These are phyloP conservation scores for Botrytis deweyae DNA, from an alignment of 2,329 filamentous ascomycete genomes.

Conservation along the genomic window DNA sequence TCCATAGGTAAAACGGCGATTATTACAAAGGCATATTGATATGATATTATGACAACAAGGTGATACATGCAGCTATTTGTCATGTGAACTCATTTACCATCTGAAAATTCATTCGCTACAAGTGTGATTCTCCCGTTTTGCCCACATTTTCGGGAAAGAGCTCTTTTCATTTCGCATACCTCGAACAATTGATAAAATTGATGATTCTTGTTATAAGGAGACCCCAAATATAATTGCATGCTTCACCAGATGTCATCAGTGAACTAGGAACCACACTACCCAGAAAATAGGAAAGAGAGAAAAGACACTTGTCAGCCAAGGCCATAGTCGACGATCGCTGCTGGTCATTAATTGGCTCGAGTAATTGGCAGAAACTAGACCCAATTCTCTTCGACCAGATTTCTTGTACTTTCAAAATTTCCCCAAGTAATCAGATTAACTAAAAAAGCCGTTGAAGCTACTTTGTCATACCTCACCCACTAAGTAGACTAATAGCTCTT, in stretches of 20 bases:
- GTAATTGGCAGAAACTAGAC: neutral
- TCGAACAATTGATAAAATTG: neutral
- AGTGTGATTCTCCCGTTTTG: neutral
- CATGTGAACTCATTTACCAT: neutral
- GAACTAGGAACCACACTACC: neutral
- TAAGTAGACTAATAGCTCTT: neutral
- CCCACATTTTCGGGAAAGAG: neutral
- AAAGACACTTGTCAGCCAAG: neutral
- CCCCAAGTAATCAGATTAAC: neutral
- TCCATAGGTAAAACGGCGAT: neutral
- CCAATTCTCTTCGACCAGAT: neutral
- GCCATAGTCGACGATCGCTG: neutral
- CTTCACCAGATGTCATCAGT: neutral
- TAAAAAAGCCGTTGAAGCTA: neutral
- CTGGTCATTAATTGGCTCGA: neutral
- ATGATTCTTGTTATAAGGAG: neutral
- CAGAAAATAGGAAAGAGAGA: neutral
- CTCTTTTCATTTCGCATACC: neutral
- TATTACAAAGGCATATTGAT: neutral
- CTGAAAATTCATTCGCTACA: neutral
- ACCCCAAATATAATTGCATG: neutral
- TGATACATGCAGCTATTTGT: neutral
- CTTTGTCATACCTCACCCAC: neutral
- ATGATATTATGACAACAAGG: neutral
- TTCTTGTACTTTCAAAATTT: neutral